Percentiles rank a stretch among this genome's conserved stretches.
Evolutionary conservation across 805 yeast species (phyloP).

Genomic region (Candida lessepsii): DNA sequence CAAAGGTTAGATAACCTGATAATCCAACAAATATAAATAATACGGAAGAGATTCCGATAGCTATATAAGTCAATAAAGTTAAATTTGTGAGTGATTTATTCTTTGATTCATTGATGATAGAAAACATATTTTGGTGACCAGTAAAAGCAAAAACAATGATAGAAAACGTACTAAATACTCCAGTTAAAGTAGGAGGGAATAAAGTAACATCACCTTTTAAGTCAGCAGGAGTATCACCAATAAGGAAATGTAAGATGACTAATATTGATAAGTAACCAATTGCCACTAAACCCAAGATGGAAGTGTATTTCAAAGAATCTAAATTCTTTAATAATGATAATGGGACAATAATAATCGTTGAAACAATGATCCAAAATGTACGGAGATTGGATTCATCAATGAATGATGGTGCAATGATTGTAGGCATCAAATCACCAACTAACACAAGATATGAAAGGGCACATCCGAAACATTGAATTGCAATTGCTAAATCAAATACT

Average conservation of each 20-base stretch:
- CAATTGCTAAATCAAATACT: constrained; percentile 72
- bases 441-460: constrained; percentile 73
- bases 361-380: constrained; percentile 59
- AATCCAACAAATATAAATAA: constrained; percentile 74
- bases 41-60: constrained; percentile 58
- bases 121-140: constrained; percentile 93
- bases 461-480: constrained; percentile 78
- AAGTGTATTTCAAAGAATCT: constrained; percentile 83
- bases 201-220: constrained; percentile 29
- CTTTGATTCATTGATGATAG: constrained; percentile 77
- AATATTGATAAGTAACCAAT: constrained; percentile 73
- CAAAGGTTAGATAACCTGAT: constrained; percentile 81
- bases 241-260: constrained; percentile 68
- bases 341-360: constrained; percentile 48
- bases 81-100: constrained; percentile 48
- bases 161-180: constrained; percentile 72
- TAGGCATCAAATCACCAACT: constrained; percentile 76
- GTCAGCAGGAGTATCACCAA: constrained; percentile 48
- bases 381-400: constrained; percentile 31
- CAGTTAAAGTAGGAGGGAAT: constrained; percentile 43
- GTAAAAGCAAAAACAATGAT: constrained; percentile 92
- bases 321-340: constrained; percentile 71
- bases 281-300: constrained; percentile 76
- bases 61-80: constrained; percentile 41
- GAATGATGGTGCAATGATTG: constrained; percentile 37